phyloP scores from a whole-genome alignment of 306 rosid genomes.

The Inga oerstediana region DNA sequence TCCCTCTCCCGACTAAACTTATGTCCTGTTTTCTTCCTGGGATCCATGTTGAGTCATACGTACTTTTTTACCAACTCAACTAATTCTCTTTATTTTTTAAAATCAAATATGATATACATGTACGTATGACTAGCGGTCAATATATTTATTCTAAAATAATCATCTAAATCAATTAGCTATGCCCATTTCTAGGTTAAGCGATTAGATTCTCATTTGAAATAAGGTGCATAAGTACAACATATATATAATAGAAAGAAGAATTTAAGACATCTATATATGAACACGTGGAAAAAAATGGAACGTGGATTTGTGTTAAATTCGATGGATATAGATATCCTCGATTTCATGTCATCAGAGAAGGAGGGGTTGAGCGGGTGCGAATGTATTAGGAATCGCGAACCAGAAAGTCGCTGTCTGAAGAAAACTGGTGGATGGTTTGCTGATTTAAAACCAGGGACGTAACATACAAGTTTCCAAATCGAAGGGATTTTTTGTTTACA shows the following conservation, averaged over 20 bases:
- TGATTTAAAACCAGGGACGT: background rate
- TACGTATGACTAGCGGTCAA: background rate
- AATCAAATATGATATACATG: background rate
- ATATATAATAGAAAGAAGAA: background rate
- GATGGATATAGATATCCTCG: background rate
- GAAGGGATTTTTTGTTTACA: background rate
- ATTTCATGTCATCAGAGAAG: background rate
- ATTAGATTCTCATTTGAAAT: background rate
- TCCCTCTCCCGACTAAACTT: background rate
- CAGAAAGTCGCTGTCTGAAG: background rate
- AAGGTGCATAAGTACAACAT: background rate
- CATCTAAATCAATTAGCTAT: background rate
- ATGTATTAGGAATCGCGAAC: background rate
- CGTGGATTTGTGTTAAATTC: background rate
- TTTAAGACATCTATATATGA: background rate
- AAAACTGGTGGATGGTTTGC: background rate
- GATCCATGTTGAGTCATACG: background rate
- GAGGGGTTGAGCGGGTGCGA: background rate
- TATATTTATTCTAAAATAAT: background rate
- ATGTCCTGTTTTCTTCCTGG: background rate
- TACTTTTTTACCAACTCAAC: background rate
- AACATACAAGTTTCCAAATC: background rate
- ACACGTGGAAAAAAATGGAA: background rate
- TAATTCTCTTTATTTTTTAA: background rate
- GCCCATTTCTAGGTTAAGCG: background rate